Evolutionary conservation across 2,329 filamentous ascomycete species (phyloP).

Genomic region (Pyrenochaeta sp.): DNA sequence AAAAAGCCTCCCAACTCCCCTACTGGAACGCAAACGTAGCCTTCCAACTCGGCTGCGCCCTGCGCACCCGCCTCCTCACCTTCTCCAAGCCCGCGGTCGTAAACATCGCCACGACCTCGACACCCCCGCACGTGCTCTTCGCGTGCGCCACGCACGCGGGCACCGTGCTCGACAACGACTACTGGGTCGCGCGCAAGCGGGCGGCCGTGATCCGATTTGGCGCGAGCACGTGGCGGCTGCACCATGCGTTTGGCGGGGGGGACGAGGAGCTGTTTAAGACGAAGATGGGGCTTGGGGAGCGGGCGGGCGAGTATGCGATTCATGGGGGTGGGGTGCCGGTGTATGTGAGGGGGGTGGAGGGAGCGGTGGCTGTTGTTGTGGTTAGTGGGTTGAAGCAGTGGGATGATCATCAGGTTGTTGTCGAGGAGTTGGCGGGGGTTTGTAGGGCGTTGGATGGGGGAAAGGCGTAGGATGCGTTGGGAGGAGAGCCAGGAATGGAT

Average conservation of each 20-base stretch:
- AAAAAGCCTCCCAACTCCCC: conserved; percentile 49
- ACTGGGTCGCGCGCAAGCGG: conserved; percentile 71
- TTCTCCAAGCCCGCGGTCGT: conserved; percentile 65
- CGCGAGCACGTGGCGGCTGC: conserved; percentile 72
- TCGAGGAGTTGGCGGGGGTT: conserved; percentile 56
- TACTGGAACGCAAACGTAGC: conserved; percentile 68
- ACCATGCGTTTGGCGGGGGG: conserved; percentile 68
- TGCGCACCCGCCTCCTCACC: conserved; percentile 66
- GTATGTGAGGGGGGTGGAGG: conserved; percentile 73
- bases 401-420: conserved; percentile 79
- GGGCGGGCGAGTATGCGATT: conserved; percentile 71
- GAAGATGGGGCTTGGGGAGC: conserved; percentile 66
- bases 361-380: conserved; percentile 74
- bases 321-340: conserved; percentile 80
- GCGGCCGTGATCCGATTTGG: conserved; percentile 75
- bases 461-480: too few species aligned
- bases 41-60: conserved; percentile 67
- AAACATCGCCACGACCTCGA: conserved; percentile 66
- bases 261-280: conserved; percentile 69
- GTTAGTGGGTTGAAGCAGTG: conserved; percentile 80
- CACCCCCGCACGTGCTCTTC: conserved; percentile 67
- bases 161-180: conserved; percentile 72
- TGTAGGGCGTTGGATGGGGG: conserved; percentile 19
- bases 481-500: too few species aligned
- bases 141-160: conserved; percentile 66